phyloP scores from a whole-genome alignment of 495 filamentous ascomycete genomes.

The Gamarada debralockiae region DNA sequence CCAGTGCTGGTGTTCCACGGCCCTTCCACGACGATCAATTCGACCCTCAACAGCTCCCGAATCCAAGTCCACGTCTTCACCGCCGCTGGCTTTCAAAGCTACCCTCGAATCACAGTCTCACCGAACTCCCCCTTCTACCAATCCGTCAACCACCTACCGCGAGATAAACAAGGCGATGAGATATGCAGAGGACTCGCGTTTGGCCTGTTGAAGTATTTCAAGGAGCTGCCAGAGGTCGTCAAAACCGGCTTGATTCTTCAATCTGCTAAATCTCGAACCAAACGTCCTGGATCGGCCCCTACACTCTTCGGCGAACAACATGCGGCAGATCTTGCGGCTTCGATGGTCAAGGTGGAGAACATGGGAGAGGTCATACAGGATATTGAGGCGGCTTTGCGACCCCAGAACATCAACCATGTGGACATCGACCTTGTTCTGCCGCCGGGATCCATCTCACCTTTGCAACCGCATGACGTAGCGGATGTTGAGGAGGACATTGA shows the following conservation, averaged over 20 bases:
- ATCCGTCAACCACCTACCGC: constrained; percentile 86
- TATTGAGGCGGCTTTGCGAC: constrained; percentile 66
- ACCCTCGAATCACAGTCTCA: constrained; percentile 84
- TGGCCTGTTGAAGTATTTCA: constrained; percentile 88
- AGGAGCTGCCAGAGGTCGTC: constrained; percentile 72
- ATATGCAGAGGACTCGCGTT: constrained; percentile 86
- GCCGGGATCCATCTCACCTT: constrained; percentile 61
- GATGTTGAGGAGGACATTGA: constrained; percentile 37
- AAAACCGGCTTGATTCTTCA: constrained; percentile 56
- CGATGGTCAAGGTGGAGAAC: constrained; percentile 75
- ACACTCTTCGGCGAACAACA: constrained; percentile 86
- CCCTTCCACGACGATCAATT: constrained; percentile 75
- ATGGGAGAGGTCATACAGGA: constrained; percentile 64
- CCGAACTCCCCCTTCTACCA: constrained; percentile 93
- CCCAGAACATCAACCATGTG: constrained; percentile 74
- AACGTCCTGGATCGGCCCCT: constrained; percentile 54
- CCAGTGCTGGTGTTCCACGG: constrained; percentile 83
- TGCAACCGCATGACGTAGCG: constrained; percentile 33
- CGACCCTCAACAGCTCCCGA: constrained; percentile 80
- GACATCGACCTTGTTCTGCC: constrained; percentile 89
- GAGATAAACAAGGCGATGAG: constrained; percentile 91
- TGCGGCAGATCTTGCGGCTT: constrained; percentile 82
- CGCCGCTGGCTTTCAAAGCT: constrained; percentile 81
- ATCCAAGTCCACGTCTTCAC: constrained; percentile 91
- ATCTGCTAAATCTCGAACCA: constrained; percentile 40